Evolutionary conservation across 148 eudicot genomes (phyloP), one percentile per base, ranked within the genome.

Genomic region (Silene uniflora): DNA sequence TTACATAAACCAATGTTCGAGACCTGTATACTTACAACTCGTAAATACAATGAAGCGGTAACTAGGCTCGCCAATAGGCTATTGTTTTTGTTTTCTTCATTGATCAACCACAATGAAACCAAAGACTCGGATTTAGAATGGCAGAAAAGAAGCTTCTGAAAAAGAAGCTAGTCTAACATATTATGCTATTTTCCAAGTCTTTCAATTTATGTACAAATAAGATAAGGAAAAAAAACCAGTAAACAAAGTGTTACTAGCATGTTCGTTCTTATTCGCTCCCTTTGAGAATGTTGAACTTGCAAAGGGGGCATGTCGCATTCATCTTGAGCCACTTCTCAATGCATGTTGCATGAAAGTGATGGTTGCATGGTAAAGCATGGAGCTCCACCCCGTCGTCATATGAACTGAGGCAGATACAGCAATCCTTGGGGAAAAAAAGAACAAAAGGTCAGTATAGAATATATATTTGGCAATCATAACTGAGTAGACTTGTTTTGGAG

Each of bases 241-340:
- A 10, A 32, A 56, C 49, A 54, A 32, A 65, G 29, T 42, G 35
- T 72, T 23, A 23, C 18, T 22, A 16, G 6, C 21, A 19, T 39
- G 46, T 70, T 84, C 81, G 86, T 70, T 83, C 86, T 44, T 80
- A 85, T 80, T 89, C 98, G 75, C 66, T 80, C 69, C 96, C 96
- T 86, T 93, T 93, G 82, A 93, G 91, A 68, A 93, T 91, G 87
- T 91, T 87, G 87, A 88, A 93, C 82, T 93, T 93, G 97, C 98
- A 93, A 59, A 93, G 95, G 0, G 98, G 98, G 76, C 98, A 93
- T 5, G 98, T 93, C 10, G 97, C 97, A 39, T 91, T 93, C 97
- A 91, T 91, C 85, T 93, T 93, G 42, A 93, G 95, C 98, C 98
- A 93, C 78, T 91, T 93, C 82, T 84, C 91, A 39, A 93, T 91